Evolutionary conservation across 2,329 filamentous ascomycete species (phyloP).

Genomic region (Colletotrichum tanaceti): DNA sequence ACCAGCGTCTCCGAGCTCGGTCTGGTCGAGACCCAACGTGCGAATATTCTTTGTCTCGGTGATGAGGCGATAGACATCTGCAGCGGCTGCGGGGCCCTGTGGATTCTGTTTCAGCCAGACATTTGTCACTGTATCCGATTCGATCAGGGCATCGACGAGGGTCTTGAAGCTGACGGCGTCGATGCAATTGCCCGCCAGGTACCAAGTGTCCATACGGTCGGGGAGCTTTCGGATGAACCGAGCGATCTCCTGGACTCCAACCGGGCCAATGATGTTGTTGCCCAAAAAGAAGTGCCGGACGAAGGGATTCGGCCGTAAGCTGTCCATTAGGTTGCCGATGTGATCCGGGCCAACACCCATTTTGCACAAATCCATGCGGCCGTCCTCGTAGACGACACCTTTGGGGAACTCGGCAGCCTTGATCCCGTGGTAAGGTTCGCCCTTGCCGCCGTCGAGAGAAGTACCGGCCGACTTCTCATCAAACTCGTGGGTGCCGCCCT

Average conservation of each 20-base stretch:
- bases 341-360: constrained; percentile 65
- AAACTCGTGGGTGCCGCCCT: constrained; percentile 48
- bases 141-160: constrained; percentile 58
- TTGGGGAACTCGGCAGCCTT: constrained; percentile 52
- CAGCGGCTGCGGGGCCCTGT: constrained; percentile 53
- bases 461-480: constrained; percentile 43
- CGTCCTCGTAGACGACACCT: constrained; percentile 61
- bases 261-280: constrained; percentile 65
- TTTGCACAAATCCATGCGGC: constrained; percentile 66
- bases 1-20: constrained; percentile 61
- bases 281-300: constrained; percentile 64
- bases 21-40: constrained; percentile 66
- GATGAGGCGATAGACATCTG: constrained; percentile 58
- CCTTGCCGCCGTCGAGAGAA: constrained; percentile 50
- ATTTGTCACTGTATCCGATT: constrained; percentile 58
- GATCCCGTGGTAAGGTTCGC: constrained; percentile 52
- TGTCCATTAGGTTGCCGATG: constrained; percentile 62
- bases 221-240: constrained; percentile 59
- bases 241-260: constrained; percentile 59
- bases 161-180: constrained; percentile 54
- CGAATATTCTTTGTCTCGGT: constrained; percentile 56
- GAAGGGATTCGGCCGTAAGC: constrained; percentile 59
- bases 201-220: constrained; percentile 65
- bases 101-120: constrained; percentile 68
- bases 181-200: constrained; percentile 66